A percentile compares a stretch with the other conserved stretches of the same genome.
phyloP scores from a whole-genome alignment of 73 alveolate genomes.

The Chromera velia region DNA sequence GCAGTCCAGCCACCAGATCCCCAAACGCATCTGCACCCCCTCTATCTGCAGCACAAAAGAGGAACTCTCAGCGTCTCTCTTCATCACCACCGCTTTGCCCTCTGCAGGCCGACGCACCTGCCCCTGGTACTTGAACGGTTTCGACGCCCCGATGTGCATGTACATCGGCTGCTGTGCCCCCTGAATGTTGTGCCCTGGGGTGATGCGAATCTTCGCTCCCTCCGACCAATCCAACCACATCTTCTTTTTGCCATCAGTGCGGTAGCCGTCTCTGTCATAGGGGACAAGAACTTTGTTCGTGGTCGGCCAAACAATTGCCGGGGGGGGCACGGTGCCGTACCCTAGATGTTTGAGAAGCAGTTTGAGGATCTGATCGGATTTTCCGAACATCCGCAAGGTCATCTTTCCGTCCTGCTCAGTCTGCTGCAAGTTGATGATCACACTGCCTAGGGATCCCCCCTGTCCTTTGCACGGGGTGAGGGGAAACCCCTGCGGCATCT shows the following conservation, averaged over 20 bases:
- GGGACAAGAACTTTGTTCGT: too few species aligned
- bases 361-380: conserved; percentile 26
- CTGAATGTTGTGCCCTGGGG: conserved; percentile 46
- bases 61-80: conserved; percentile 15
- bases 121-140: conserved; percentile 16
- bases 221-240: too few species aligned
- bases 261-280: too few species aligned
- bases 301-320: too few species aligned
- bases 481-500: background rate
- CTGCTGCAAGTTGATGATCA: conserved; percentile 37
- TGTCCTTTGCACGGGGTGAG: background rate
- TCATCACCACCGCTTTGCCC: conserved; percentile 20
- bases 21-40: conserved; percentile 29
- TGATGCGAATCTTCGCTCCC: conserved; percentile 13
- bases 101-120: conserved; percentile 20
- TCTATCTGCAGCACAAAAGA: conserved; percentile 28
- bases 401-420: conserved; percentile 41
- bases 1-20: conserved; percentile 42
- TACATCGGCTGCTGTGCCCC: conserved; percentile 19
- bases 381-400: conserved; percentile 40
- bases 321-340: background rate
- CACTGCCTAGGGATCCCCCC: conserved; percentile 32
- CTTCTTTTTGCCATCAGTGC: too few species aligned
- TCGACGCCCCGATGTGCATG: conserved; percentile 42
- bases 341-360: conserved; percentile 34